These are phyloP conservation scores for Phytopythium kandeliae DNA, from an alignment of 352 stramenopile species.

Conservation along the genomic window DNA sequence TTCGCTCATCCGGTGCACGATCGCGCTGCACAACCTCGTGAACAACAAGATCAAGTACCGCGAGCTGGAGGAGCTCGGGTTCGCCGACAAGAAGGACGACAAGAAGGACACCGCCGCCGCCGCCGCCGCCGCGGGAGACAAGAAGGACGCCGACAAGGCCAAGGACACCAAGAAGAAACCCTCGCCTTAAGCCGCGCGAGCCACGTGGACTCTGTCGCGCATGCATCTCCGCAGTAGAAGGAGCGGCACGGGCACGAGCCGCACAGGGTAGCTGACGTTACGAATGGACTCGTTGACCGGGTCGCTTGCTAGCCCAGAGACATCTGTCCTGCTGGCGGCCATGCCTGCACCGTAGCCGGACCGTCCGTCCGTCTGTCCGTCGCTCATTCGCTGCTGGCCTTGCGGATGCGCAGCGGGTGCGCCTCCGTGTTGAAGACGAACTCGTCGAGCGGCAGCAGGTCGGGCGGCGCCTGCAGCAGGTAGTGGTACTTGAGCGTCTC, in stretches of 20 bases:
- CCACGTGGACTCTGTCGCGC: background rate
- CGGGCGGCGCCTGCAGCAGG: constrained; percentile 84
- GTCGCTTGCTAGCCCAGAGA: too few species aligned
- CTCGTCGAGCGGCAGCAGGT: constrained; percentile 88
- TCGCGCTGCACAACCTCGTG: constrained; percentile 98
- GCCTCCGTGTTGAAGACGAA: constrained; percentile 97
- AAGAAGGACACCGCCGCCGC: constrained; percentile 44
- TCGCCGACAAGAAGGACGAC: constrained; percentile 66
- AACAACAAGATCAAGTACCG: constrained; percentile 99
- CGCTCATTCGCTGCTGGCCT: too few species aligned
- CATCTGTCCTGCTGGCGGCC: too few species aligned
- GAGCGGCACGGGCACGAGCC: background rate
- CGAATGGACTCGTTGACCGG: background rate
- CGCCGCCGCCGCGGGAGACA: constrained; percentile 31
- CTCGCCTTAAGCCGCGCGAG: background rate
- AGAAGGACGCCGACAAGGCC: constrained; percentile 44
- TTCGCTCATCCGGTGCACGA: constrained; percentile 96
- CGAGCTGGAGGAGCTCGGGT: constrained; percentile 74
- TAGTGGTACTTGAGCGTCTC: constrained; percentile 99
- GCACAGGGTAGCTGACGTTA: background rate
- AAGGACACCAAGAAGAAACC: constrained; percentile 19
- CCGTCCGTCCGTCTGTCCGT: too few species aligned
- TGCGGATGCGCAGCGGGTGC: constrained; percentile 83
- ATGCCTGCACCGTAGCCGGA: too few species aligned
- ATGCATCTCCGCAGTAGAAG: background rate